Conservation (phyloP, 2,329 filamentous ascomycete genomes). For the Microascus cirrosus region DNA sequence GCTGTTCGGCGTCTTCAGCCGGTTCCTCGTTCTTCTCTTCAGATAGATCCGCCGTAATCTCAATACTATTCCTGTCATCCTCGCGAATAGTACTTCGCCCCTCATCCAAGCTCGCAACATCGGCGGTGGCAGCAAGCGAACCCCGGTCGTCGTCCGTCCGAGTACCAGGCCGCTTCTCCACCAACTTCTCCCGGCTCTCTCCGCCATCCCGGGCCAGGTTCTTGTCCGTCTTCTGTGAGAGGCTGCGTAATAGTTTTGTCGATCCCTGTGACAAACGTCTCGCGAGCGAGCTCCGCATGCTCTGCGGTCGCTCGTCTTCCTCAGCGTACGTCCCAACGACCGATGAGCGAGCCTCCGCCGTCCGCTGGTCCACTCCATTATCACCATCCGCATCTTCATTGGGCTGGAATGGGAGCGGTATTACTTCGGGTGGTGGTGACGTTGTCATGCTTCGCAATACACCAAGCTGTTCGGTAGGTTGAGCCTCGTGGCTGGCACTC, state of each 20-base stretch:
- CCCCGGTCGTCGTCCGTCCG: slow-evolving; percentile 29
- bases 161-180: slow-evolving; percentile 13
- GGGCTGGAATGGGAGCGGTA: slow-evolving; percentile 58
- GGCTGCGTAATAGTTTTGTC: slow-evolving; percentile 26
- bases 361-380: slow-evolving; percentile 4
- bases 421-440: slow-evolving; percentile 38
- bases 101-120: slow-evolving; percentile 34
- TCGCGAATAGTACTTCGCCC: slow-evolving; percentile 18
- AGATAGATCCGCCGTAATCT: slow-evolving; percentile 25
- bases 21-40: neutral
- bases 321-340: slow-evolving; percentile 60
- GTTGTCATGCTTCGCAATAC: slow-evolving; percentile 15
- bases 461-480: neutral
- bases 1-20: neutral
- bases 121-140: slow-evolving; percentile 48
- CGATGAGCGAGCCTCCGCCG: slow-evolving; percentile 47
- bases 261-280: slow-evolving; percentile 39
- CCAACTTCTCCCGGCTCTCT: slow-evolving; percentile 33
- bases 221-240: slow-evolving; percentile 23
- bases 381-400: slow-evolving; percentile 23
- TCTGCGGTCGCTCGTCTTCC: slow-evolving; percentile 24
- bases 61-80: slow-evolving; percentile 18
- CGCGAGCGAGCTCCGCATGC: slow-evolving; percentile 26
- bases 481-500: neutral
- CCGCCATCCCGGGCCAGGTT: slow-evolving; percentile 11